Base-by-base conservation (phyloP, 2,329 filamentous ascomycete genomes). In the Leptographium radiaticola region DNA sequence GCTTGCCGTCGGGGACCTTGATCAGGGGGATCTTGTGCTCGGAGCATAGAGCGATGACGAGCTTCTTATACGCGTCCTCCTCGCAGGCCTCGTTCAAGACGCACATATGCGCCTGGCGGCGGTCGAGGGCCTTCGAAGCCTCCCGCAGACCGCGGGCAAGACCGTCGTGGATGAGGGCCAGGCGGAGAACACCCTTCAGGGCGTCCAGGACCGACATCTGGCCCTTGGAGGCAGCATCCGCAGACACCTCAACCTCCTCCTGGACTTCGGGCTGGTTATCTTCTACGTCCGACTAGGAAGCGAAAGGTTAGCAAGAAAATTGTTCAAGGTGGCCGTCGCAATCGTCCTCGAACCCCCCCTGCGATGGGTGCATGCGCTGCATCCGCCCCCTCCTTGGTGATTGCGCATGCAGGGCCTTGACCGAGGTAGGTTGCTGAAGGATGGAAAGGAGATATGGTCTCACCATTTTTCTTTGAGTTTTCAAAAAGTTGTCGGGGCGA, bases 51-150 rank as follows among this genome's bases (percentile, higher is more conserved):
- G 93, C 93, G 65, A 97, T 87, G 67, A 98, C 91, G 63, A 98
- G 84, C 87, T 98, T 98, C 89, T 98, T 98, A 84, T 98, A 98
- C 64, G 93, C 91, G 77, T 98, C 93, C 84, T 98, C 93, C 81
- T 98, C 93, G 81, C 93, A 98, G 64, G 87, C 86, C 84, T 98
- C 93, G 84, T 98, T 98, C 68, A 98, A 85, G 65, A 98, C 93
- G 75, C 93, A 98, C 90, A 98, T 97, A 81, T 98, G 93, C 58
- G 93, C 93, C 80, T 98, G 88, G 70, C 93, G 89, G 70, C 93
- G 86, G 77, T 98, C 93, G 69, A 98, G 89, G 62, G 93, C 91
- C 83, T 98, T 98, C 79, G 86, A 89, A 62, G 93, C 93, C 79
- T 98, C 93, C 66, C 93, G 90, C 68, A 98, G 89, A 77, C 93